These are phyloP conservation scores for Termitomyces sp. DNA, from an alignment of 768 basidiomycete species.

Conservation along the genomic window DNA sequence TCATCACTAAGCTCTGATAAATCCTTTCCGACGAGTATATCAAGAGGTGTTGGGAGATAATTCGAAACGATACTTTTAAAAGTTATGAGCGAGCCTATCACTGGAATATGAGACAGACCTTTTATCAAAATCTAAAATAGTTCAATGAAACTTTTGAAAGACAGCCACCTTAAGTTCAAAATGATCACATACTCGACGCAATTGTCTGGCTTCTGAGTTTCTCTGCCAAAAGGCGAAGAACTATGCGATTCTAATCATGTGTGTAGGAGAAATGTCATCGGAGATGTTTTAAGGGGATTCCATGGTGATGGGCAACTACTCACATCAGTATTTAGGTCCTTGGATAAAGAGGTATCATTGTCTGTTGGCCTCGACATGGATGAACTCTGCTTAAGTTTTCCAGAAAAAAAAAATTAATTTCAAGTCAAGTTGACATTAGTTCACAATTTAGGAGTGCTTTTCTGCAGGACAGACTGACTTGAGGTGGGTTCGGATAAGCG, in stretches of 20 bases:
- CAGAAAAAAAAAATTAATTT: too few species aligned
- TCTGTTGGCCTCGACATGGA: background rate
- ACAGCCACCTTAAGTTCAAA: background rate
- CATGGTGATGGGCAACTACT: background rate
- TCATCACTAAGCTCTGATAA: conserved; percentile 14
- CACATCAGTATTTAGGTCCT: background rate
- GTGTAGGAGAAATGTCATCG: background rate
- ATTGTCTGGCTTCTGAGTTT: conserved; percentile 11
- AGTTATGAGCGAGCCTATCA: background rate
- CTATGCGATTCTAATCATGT: background rate
- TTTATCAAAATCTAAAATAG: conserved; percentile 6
- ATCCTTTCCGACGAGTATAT: conserved; percentile 16
- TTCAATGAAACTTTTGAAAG: background rate
- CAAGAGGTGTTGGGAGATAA: conserved; percentile 15
- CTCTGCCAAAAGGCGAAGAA: conserved; percentile 9
- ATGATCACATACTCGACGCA: conserved; percentile 8
- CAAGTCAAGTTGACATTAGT: too few species aligned
- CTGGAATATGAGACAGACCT: conserved; percentile 1
- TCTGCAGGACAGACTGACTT: background rate
- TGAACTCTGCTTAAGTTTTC: background rate
- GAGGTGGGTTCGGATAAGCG: background rate
- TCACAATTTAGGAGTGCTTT: background rate
- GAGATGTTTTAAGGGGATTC: background rate
- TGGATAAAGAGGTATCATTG: background rate
- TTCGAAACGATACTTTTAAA: background rate